A percentile compares a stretch with the other conserved stretches of the same genome.
phyloP scores from a whole-genome alignment of 306 rosid species.

The Castanea sativa region DNA sequence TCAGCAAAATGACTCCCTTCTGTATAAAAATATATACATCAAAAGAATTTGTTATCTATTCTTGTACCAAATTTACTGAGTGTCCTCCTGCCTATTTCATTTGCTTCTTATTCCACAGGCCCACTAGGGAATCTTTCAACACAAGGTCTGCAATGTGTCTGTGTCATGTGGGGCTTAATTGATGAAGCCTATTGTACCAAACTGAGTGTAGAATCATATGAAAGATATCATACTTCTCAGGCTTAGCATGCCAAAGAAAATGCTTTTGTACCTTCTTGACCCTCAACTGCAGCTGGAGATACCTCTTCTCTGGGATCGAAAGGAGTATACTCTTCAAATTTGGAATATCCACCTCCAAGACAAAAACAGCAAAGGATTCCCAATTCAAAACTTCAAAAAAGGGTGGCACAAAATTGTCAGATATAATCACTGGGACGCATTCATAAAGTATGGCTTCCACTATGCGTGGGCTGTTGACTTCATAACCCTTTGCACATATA shows the following conservation, averaged over 20 bases:
- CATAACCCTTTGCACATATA: constrained; percentile 90
- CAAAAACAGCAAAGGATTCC: constrained; percentile 91
- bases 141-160: background rate
- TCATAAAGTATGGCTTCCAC: constrained; percentile 82
- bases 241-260: constrained; percentile 84
- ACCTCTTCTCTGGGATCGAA: constrained; percentile 67
- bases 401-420: constrained; percentile 95
- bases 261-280: constrained; percentile 81
- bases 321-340: constrained; percentile 70
- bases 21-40: too few relatives aligned
- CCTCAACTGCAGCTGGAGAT: constrained; percentile 70
- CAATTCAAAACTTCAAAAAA: constrained; percentile 77
- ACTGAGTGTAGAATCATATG: constrained; percentile 89
- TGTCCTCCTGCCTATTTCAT: too few relatives aligned
- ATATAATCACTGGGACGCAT: constrained; percentile 88
- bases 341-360: constrained; percentile 68
- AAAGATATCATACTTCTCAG: constrained; percentile 85
- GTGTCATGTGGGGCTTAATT: constrained; percentile 20
- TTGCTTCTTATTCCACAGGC: too few relatives aligned
- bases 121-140: background rate
- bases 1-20: too few relatives aligned
- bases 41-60: too few relatives aligned
- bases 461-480: constrained; percentile 91
- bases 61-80: too few relatives aligned
- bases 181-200: constrained; percentile 77